A percentile compares a stretch with the other conserved stretches of the same genome.
Evolutionary conservation across 2,329 filamentous ascomycete species (phyloP).

Genomic region (Aspergillus unguis): DNA sequence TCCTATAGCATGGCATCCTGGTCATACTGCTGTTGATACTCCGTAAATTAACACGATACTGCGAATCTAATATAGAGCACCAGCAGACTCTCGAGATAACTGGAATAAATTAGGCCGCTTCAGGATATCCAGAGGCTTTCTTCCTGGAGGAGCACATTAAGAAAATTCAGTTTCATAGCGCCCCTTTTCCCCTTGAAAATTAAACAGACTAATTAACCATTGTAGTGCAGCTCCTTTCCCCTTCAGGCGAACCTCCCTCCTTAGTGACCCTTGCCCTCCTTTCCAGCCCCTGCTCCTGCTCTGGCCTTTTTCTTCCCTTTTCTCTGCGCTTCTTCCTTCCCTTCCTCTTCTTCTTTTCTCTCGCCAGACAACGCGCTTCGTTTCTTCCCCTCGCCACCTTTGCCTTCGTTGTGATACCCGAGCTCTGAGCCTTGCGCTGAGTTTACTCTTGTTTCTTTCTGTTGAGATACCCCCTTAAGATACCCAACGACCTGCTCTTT

Average conservation of each 20-base stretch:
- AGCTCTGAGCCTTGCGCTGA: constrained; percentile 35
- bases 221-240: constrained; percentile 24
- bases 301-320: constrained; percentile 24
- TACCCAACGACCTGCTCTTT: constrained; percentile 21
- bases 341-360: constrained; percentile 24
- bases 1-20: too few species aligned
- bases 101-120: too few species aligned
- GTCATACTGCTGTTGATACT: too few species aligned
- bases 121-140: neutral
- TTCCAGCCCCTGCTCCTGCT: constrained; percentile 19
- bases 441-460: constrained; percentile 29
- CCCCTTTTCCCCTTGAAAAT: constrained; percentile 1
- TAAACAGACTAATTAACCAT: constrained; percentile 2
- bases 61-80: too few species aligned
- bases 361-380: constrained; percentile 14
- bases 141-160: neutral
- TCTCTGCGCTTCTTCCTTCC: constrained; percentile 26
- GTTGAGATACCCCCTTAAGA: constrained; percentile 35
- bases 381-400: constrained; percentile 16
- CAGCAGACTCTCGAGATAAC: neutral
- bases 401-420: constrained; percentile 37
- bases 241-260: constrained; percentile 11
- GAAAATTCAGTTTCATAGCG: neutral
- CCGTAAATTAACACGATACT: too few species aligned
- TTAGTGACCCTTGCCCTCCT: constrained; percentile 9